A percentile compares a stretch with the other conserved stretches of the same genome.
phyloP scores from a whole-genome alignment of 495 filamentous ascomycete species.

The Staphylotrichum tortipilum region DNA sequence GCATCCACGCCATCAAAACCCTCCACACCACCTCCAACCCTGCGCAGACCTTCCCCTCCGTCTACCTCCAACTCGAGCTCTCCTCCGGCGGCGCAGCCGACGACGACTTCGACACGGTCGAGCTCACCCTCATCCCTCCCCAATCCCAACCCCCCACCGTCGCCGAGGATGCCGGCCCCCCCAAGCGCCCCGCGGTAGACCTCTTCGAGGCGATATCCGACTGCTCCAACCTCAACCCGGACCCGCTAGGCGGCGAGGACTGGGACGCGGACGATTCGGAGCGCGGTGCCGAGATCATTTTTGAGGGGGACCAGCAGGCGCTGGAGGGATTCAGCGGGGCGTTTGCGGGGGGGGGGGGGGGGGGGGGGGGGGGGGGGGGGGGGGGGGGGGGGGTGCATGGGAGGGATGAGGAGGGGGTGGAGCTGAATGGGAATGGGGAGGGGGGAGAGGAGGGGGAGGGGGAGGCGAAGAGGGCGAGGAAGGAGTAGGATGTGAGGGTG shows the following conservation, averaged over 20 bases:
- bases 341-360: conserved; percentile 33
- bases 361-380: conserved; percentile 42
- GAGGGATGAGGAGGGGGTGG: conserved; percentile 31
- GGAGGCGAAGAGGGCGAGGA: conserved; percentile 34
- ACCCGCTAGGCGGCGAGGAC: conserved; percentile 46
- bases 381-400: conserved; percentile 36
- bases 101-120: conserved; percentile 60
- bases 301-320: conserved; percentile 44
- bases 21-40: conserved; percentile 14
- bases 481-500: conserved; percentile 25
- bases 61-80: conserved; percentile 74
- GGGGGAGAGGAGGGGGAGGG: conserved; percentile 16
- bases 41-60: conserved; percentile 42
- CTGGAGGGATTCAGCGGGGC: conserved; percentile 42
- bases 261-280: conserved; percentile 47
- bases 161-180: no score
- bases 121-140: conserved; percentile 60
- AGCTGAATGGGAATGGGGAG: conserved; percentile 22
- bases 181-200: conserved; percentile 28
- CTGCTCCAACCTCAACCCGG: conserved; percentile 85
- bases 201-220: conserved; percentile 75
- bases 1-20: conserved; percentile 77
- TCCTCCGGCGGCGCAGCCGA: conserved; percentile 49
- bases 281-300: conserved; percentile 45
- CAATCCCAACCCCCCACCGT: conserved; percentile 2